A percentile compares a stretch with the other conserved stretches of the same genome.
Conservation (phyloP, 345 rosid species). For the Arabis alpina region DNA sequence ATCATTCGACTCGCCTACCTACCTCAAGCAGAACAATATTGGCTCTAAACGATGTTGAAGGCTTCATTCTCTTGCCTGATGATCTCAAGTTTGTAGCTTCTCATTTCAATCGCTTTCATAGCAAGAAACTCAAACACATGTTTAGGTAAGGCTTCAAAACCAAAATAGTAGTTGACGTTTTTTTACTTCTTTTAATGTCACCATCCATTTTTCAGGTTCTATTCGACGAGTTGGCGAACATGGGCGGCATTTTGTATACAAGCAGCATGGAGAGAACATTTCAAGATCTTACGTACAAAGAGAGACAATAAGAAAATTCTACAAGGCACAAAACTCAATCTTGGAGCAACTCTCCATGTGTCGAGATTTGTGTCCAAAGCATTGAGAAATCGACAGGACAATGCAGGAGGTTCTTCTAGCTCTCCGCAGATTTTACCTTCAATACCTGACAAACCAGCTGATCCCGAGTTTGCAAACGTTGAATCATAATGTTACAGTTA, state of each 20-base stretch:
- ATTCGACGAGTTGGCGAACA: conserved; percentile 59
- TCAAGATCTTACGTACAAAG: neutral
- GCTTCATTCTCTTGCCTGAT: conserved; percentile 58
- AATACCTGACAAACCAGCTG: conserved; percentile 49
- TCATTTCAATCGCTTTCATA: conserved; percentile 57
- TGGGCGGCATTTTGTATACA: conserved; percentile 79
- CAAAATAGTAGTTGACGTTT: neutral
- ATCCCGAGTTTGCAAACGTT: conserved; percentile 40
- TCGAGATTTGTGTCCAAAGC: conserved; percentile 54
- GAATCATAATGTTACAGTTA: neutral
- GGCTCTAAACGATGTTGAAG: conserved; percentile 63
- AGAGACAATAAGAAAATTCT: neutral
- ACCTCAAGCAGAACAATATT: conserved; percentile 56
- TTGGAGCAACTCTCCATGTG: conserved; percentile 49
- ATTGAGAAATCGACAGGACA: conserved; percentile 33
- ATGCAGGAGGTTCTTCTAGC: conserved; percentile 21
- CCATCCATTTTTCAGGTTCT: conserved; percentile 46
- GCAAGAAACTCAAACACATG: conserved; percentile 46
- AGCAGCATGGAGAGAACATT: conserved; percentile 63
- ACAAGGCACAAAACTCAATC: conserved; percentile 31
- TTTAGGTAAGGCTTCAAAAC: conserved; percentile 48
- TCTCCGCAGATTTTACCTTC: conserved; percentile 36
- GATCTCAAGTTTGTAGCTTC: conserved; percentile 51
- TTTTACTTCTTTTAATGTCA: neutral
- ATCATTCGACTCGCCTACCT: conserved; percentile 49